phyloP scores from a whole-genome alignment of 495 filamentous ascomycete genomes.

The Penicillium mononematosum region DNA sequence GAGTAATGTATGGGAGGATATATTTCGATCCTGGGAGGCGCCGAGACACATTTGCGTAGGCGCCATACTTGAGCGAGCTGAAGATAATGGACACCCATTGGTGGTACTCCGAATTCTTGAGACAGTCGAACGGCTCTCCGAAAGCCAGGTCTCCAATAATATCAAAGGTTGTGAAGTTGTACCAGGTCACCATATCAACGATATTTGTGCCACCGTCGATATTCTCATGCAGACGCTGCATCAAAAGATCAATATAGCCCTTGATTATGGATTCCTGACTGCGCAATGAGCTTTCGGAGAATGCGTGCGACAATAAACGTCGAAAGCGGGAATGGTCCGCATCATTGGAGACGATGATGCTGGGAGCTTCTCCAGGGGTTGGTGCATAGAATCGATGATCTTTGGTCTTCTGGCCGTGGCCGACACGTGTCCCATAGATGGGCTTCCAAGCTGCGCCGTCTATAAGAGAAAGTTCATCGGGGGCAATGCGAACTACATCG shows the following conservation, averaged over 20 bases:
- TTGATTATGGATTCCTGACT: conserved; percentile 46
- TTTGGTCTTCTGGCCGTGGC: conserved; percentile 21
- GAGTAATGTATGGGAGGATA: conserved; percentile 20
- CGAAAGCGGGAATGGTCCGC: conserved; percentile 44
- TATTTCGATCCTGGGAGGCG: conserved; percentile 19
- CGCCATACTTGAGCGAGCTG: conserved; percentile 25
- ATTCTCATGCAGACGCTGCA: conserved; percentile 43
- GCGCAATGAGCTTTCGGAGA: conserved; percentile 47
- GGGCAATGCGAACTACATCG: conserved; percentile 50
- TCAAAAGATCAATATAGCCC: conserved; percentile 47
- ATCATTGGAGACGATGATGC: conserved; percentile 32
- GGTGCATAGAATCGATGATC: conserved; percentile 21
- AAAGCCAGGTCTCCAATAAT: conserved; percentile 61
- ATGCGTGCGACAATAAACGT: conserved; percentile 51
- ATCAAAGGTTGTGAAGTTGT: conserved; percentile 62
- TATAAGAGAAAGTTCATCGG: conserved; percentile 50
- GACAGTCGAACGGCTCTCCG: conserved; percentile 57
- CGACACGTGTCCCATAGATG: conserved; percentile 50
- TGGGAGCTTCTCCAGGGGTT: not conserved
- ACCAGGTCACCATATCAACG: conserved; percentile 54
- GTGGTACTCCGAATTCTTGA: conserved; percentile 50
- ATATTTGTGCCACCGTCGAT: conserved; percentile 6
- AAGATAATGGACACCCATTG: conserved; percentile 57
- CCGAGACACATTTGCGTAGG: conserved; percentile 24
- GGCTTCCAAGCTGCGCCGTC: conserved; percentile 53